Evolutionary conservation across 345 rosid genomes (phyloP).

Genomic region (Eucalyptus victrix): DNA sequence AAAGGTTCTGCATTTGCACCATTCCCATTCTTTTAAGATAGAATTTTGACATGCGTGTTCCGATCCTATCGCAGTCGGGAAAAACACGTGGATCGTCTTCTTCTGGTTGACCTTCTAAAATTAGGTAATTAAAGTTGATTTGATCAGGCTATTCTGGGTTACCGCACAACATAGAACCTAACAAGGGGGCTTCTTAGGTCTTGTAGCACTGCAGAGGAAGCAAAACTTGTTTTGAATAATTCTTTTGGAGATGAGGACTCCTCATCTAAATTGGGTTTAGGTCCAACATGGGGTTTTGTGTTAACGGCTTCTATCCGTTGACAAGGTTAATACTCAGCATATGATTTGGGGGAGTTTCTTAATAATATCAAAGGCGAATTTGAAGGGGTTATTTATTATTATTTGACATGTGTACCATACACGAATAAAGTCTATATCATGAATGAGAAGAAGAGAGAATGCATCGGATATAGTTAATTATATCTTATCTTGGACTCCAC

Average conservation of each 20-base stretch:
- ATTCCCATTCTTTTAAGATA: not conserved
- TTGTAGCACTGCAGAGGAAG: not conserved
- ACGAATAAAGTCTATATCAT: fast-evolving
- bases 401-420: fast-evolving
- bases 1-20: not conserved
- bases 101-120: not conserved
- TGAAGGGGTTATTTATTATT: not conserved
- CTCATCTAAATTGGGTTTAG: not conserved
- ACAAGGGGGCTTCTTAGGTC: not conserved
- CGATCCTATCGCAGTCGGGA: not conserved
- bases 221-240: not conserved
- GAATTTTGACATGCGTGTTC: not conserved
- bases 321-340: not conserved
- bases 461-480: not conserved
- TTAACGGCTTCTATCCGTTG: not conserved
- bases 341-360: not conserved
- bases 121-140: not conserved
- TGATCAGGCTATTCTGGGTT: not conserved
- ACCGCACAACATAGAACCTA: not conserved
- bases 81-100: not conserved
- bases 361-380: not conserved
- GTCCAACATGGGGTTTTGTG: not conserved
- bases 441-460: not conserved
- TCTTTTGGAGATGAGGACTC: not conserved
- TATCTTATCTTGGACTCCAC: not conserved